These are phyloP conservation scores for Ustilago sp. DNA, from an alignment of 1,284 basidiomycete genomes.

Conservation along the genomic window DNA sequence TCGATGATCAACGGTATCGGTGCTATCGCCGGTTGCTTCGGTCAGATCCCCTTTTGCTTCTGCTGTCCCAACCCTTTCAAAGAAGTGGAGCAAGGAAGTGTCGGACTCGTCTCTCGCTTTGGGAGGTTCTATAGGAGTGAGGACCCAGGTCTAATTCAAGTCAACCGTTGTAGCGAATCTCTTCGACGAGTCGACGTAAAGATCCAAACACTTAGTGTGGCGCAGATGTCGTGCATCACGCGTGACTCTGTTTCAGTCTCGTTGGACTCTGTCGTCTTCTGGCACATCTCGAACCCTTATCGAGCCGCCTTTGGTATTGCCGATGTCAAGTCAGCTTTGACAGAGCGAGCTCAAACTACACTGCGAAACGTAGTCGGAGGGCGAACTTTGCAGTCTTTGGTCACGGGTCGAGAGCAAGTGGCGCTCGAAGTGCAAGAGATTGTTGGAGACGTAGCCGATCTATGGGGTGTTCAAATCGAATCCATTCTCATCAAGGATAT, in stretches of 20 bases:
- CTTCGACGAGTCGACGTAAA: conserved; percentile 81
- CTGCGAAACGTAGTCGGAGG: conserved; percentile 93
- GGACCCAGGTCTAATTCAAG: conserved; percentile 88
- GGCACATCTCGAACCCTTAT: conserved; percentile 73
- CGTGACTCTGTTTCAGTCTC: conserved; percentile 88
- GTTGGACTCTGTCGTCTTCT: conserved; percentile 89
- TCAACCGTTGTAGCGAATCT: conserved; percentile 91
- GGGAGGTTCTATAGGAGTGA: conserved; percentile 94
- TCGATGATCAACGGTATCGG: conserved; percentile 58
- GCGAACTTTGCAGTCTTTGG: conserved; percentile 74
- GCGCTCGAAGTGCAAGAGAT: conserved; percentile 96
- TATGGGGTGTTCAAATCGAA: conserved; percentile 96
- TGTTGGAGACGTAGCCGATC: conserved; percentile 73
- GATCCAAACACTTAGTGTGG: conserved; percentile 89
- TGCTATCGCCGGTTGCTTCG: conserved; percentile 70
- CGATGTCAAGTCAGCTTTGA: conserved; percentile 86
- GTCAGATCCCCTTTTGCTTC: conserved; percentile 77
- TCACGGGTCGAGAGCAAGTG: conserved; percentile 89
- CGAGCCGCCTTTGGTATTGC: conserved; percentile 91
- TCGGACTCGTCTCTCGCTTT: conserved; percentile 88
- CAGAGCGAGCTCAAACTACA: conserved; percentile 94
- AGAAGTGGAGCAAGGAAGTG: conserved; percentile 85
- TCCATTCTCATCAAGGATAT: conserved; percentile 86
- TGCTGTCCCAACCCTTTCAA: conserved; percentile 79
- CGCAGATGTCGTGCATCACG: conserved; percentile 78